Conservation (phyloP, 805 yeast genomes). For the Candida nitratophila region DNA sequence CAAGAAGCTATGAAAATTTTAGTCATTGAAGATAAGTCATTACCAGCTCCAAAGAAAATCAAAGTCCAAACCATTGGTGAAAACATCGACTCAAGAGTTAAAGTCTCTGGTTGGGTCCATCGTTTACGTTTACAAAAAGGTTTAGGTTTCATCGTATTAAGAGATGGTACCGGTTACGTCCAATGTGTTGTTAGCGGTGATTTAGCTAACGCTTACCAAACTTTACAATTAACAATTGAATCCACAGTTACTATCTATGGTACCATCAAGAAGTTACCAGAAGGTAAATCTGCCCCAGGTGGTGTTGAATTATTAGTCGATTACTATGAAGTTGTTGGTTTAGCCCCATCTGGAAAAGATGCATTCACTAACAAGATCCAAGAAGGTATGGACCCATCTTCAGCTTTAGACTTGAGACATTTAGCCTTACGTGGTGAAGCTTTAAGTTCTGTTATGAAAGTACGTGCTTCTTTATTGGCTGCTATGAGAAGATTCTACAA, state of each 20-base stretch:
- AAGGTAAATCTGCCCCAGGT: conserved; percentile 96
- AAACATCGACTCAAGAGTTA: conserved; percentile 59
- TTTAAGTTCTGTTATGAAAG: conserved; percentile 86
- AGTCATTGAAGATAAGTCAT: conserved; percentile 64
- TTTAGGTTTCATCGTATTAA: conserved; percentile 77
- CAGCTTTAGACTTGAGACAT: conserved; percentile 92
- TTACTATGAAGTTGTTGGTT: conserved; percentile 80
- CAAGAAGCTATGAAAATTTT: conserved; percentile 74
- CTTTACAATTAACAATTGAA: conserved; percentile 82
- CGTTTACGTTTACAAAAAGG: conserved; percentile 92
- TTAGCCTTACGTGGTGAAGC: conserved; percentile 95
- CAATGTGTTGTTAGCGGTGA: conserved; percentile 89
- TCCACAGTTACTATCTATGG: conserved; percentile 79
- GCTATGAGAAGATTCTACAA: conserved; percentile 70
- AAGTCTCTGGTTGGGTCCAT: conserved; percentile 93
- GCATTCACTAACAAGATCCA: conserved; percentile 91
- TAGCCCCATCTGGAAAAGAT: conserved; percentile 95
- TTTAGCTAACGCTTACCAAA: conserved; percentile 83
- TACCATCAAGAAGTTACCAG: conserved; percentile 75
- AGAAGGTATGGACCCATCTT: conserved; percentile 89
- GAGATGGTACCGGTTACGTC: conserved; percentile 92
- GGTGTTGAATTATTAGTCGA: conserved; percentile 92
- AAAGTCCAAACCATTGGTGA: conserved; percentile 54
- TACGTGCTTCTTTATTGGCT: conserved; percentile 72
- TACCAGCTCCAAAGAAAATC: conserved; percentile 61